Evolutionary conservation across 768 basidiomycete species (phyloP).

Genomic region (Suillus decipiens): DNA sequence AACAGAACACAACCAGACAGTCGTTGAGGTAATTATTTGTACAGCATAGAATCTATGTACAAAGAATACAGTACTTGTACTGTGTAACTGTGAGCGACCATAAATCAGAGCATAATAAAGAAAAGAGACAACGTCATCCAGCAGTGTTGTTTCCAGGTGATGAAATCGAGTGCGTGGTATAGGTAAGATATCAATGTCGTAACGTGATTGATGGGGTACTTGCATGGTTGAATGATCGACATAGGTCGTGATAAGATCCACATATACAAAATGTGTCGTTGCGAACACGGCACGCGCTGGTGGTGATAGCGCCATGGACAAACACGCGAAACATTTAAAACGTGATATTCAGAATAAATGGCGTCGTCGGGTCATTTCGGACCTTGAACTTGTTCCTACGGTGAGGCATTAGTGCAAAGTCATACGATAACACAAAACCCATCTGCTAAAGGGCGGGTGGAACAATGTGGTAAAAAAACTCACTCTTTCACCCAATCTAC

Average conservation of each 20-base stretch:
- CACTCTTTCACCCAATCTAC: slow-evolving; percentile 21
- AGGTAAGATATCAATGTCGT: slow-evolving; percentile 4
- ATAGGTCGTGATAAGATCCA: not conserved
- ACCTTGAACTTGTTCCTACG: slow-evolving; percentile 25
- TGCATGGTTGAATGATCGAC: not conserved
- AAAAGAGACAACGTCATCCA: not conserved
- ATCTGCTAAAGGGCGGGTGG: not conserved
- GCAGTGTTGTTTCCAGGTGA: not conserved
- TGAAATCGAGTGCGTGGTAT: slow-evolving; percentile 1
- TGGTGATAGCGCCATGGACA: not conserved
- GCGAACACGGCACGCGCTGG: not conserved
- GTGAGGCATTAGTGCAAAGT: not conserved
- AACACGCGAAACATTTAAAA: slow-evolving; percentile 5
- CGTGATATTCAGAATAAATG: slow-evolving; percentile 19
- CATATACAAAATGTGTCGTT: not conserved
- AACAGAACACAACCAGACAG: not conserved
- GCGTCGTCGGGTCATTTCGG: not conserved
- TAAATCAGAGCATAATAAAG: slow-evolving; percentile 7
- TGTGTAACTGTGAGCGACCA: not conserved
- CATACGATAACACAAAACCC: not conserved
- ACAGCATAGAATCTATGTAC: slow-evolving; percentile 4
- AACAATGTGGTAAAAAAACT: not conserved
- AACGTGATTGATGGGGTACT: not conserved
- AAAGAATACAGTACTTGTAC: slow-evolving; percentile 2
- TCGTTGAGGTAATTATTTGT: not conserved